Percentiles rank a stretch among this genome's conserved stretches.
These are phyloP conservation scores for Pseudogymnoascus sp. DNA, from an alignment of 2,329 filamentous ascomycete species.

Conservation along the genomic window DNA sequence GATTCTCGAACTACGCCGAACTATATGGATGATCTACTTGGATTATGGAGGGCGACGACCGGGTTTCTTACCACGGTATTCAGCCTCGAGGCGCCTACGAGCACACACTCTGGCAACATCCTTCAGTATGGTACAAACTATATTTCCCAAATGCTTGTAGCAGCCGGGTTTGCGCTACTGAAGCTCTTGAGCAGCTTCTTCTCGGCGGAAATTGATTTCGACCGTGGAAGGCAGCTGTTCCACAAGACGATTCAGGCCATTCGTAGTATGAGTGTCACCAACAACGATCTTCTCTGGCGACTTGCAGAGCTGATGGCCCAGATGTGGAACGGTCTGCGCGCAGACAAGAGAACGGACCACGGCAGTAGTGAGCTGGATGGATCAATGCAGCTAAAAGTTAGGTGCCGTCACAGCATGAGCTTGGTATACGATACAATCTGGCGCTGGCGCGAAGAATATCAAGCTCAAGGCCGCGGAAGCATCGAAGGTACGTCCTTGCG, in stretches of 20 bases:
- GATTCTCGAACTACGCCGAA: constrained; percentile 63
- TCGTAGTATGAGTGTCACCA: constrained; percentile 62
- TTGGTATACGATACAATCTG: constrained; percentile 78
- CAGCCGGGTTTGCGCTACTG: constrained; percentile 66
- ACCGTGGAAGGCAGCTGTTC: constrained; percentile 60
- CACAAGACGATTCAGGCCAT: constrained; percentile 62
- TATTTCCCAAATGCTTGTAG: constrained; percentile 79
- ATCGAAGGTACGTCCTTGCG: constrained; percentile 55
- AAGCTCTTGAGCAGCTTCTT: constrained; percentile 75
- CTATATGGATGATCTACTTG: constrained; percentile 67
- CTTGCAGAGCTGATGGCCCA: constrained; percentile 80
- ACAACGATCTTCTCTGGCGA: constrained; percentile 72
- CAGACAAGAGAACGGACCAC: constrained; percentile 37
- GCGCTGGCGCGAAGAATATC: constrained; percentile 76
- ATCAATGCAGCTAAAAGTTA: constrained; percentile 69
- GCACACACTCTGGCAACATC: constrained; percentile 37
- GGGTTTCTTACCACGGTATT: constrained; percentile 54
- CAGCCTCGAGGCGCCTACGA: constrained; percentile 45
- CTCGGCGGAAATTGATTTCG: constrained; percentile 60
- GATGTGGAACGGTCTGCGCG: constrained; percentile 61
- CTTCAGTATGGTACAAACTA: constrained; percentile 65
- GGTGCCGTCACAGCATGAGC: constrained; percentile 77
- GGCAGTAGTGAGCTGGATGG: constrained; percentile 47
- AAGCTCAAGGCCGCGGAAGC: constrained; percentile 59
- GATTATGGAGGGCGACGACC: constrained; percentile 63